Conservation (phyloP, 352 stramenopile genomes). For the Phytopythium kandeliae region DNA sequence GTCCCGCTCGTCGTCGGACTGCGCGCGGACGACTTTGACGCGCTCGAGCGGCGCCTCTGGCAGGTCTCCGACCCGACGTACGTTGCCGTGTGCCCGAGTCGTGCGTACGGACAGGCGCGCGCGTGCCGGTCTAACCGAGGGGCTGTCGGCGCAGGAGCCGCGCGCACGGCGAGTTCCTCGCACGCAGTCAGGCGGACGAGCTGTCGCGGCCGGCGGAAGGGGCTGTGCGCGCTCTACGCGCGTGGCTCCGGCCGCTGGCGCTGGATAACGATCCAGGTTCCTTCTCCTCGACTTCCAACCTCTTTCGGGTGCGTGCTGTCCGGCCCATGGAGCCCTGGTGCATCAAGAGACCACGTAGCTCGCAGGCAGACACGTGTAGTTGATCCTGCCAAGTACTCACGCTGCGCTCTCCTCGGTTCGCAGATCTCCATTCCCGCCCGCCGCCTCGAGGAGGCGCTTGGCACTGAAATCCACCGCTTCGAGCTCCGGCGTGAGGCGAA, state of each 20-base stretch:
- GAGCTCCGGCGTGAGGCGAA: conserved; percentile 6
- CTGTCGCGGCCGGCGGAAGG: conserved; percentile 37
- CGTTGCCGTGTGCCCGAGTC: conserved; percentile 6
- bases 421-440: conserved; percentile 6
- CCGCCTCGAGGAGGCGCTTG: conserved; percentile 41
- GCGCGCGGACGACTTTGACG: conserved; percentile 36
- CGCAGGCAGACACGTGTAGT: not conserved
- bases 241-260: conserved; percentile 29
- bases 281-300: conserved; percentile 40
- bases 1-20: conserved; percentile 56
- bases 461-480: conserved; percentile 46
- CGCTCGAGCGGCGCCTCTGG: conserved; percentile 47
- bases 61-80: conserved; percentile 50
- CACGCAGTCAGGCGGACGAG: conserved; percentile 28
- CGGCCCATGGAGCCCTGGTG: not conserved
- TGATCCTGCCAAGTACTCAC: conserved; percentile 9
- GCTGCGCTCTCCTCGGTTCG: conserved; percentile 25
- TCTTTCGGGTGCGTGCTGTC: conserved; percentile 7
- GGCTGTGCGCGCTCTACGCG: conserved; percentile 35
- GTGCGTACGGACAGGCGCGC: too few relatives aligned
- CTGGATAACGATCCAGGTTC: conserved; percentile 14
- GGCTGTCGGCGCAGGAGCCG: conserved; percentile 23
- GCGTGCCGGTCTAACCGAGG: too few relatives aligned
- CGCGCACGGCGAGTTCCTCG: conserved; percentile 49
- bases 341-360: not conserved